Conservation (phyloP, 2,329 filamentous ascomycete genomes). For the Cytospora paraplurivora region DNA sequence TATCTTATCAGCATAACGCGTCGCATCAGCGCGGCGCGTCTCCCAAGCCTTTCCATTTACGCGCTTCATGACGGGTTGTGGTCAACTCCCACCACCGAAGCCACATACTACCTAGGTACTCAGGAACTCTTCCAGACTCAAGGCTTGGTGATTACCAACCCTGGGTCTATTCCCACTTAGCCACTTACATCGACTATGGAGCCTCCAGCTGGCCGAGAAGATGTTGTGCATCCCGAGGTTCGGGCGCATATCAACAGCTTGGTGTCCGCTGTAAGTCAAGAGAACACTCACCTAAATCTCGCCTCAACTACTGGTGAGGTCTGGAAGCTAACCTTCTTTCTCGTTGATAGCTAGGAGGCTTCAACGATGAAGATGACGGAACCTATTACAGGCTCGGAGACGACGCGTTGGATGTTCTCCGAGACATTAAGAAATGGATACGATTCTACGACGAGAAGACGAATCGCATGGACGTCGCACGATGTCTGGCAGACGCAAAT, state of each 20-base stretch:
- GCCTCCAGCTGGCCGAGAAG: constrained; percentile 22
- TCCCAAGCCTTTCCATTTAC: constrained; percentile 26
- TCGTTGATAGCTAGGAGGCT: constrained; percentile 73
- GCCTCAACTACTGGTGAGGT: constrained; percentile 10
- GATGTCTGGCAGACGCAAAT: constrained; percentile 89
- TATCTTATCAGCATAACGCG: constrained; percentile 17
- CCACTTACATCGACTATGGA: constrained; percentile 26
- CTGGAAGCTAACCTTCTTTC: constrained; percentile 30
- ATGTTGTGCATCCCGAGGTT: constrained; percentile 80
- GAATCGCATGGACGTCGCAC: constrained; percentile 91
- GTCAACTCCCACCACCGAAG: constrained; percentile 8
- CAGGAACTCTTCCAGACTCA: neutral
- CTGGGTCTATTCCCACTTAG: constrained; percentile 3
- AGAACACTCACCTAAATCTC: neutral
- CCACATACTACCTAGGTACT: neutral
- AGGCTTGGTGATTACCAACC: neutral
- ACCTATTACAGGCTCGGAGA: constrained; percentile 82
- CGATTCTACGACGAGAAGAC: constrained; percentile 91
- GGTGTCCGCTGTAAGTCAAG: constrained; percentile 77
- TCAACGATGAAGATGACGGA: constrained; percentile 75
- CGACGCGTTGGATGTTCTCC: constrained; percentile 86
- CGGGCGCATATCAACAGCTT: constrained; percentile 92
- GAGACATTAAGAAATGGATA: constrained; percentile 94
- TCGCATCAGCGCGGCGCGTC: constrained; percentile 25
- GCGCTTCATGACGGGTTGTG: constrained; percentile 2